These are phyloP conservation scores for Rhizophagus prolifer DNA, from an alignment of 192 early-diverging fungal species.

Conservation along the genomic window DNA sequence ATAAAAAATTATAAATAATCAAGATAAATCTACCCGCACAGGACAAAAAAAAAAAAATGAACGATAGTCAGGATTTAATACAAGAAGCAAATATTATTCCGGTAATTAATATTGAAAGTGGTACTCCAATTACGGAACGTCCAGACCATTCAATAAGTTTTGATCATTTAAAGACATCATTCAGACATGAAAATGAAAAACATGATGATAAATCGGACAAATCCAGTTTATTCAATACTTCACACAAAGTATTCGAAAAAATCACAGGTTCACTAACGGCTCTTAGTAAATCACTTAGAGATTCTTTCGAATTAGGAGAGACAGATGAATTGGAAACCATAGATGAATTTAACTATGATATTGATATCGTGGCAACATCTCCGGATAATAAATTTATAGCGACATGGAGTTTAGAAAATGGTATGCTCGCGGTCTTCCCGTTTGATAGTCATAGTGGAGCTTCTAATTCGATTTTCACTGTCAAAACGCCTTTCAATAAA, in stretches of 20 bases:
- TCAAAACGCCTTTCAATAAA: not conserved
- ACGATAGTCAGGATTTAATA: not conserved
- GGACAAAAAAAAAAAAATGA: not conserved
- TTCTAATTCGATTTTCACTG: not conserved
- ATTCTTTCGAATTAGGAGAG: not conserved
- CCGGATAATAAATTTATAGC: not conserved
- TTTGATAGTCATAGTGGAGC: not conserved
- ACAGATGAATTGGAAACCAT: not conserved
- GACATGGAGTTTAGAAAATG: not conserved
- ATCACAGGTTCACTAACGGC: not conserved
- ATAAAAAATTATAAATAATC: too few relatives aligned
- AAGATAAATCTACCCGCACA: too few relatives aligned
- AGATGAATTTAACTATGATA: not conserved
- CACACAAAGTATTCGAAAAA: not conserved
- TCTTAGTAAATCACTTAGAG: not conserved
- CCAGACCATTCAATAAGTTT: not conserved
- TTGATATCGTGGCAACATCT: not conserved
- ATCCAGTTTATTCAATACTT: not conserved
- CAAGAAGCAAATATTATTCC: not conserved
- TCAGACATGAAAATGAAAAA: not conserved
- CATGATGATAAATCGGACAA: not conserved
- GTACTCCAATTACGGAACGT: not conserved
- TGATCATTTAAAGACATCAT: not conserved
- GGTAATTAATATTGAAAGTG: not conserved
- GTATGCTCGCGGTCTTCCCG: not conserved